Percentiles rank a stretch among this genome's conserved stretches.
Conservation (phyloP, 2,329 filamentous ascomycete genomes). For the Sordariomycetes sp. region DNA sequence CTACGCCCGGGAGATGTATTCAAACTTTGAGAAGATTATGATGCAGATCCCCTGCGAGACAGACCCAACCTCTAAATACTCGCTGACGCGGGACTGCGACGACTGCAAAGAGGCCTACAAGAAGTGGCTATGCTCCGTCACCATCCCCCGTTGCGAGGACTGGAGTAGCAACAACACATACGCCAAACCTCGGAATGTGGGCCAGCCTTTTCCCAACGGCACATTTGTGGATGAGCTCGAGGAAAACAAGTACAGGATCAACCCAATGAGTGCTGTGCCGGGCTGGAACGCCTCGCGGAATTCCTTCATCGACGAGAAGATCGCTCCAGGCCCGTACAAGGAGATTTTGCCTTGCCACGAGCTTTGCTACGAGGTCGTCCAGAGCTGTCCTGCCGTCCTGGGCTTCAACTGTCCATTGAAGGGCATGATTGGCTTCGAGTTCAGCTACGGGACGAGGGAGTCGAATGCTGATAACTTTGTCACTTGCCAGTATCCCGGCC, state of each 20-base stretch:
- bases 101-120: conserved; percentile 81
- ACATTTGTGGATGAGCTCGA: conserved; percentile 34
- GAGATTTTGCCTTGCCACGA: conserved; percentile 85
- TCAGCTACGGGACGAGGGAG: conserved; percentile 24
- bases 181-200: conserved; percentile 56
- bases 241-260: conserved; percentile 9
- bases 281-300: conserved; percentile 51
- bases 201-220: conserved; percentile 63
- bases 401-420: conserved; percentile 64
- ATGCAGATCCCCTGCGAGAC: conserved; percentile 82
- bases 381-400: conserved; percentile 71
- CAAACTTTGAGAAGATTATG: conserved; percentile 72
- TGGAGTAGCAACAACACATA: conserved; percentile 46
- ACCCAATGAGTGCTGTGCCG: conserved; percentile 5
- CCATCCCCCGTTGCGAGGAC: conserved; percentile 86
- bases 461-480: conserved; percentile 11
- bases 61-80: conserved; percentile 64
- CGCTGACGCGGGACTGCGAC: conserved; percentile 64
- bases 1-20: conserved; percentile 59
- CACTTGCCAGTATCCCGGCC: conserved; percentile 28
- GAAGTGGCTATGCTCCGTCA: conserved; percentile 87
- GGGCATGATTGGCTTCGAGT: conserved; percentile 19
- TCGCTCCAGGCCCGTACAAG: conserved; percentile 84
- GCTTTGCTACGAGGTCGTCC: conserved; percentile 77
- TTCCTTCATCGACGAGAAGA: conserved; percentile 56